phyloP scores from a whole-genome alignment of 2,329 filamentous ascomycete genomes.

The Trichoderma citrinoviride region DNA sequence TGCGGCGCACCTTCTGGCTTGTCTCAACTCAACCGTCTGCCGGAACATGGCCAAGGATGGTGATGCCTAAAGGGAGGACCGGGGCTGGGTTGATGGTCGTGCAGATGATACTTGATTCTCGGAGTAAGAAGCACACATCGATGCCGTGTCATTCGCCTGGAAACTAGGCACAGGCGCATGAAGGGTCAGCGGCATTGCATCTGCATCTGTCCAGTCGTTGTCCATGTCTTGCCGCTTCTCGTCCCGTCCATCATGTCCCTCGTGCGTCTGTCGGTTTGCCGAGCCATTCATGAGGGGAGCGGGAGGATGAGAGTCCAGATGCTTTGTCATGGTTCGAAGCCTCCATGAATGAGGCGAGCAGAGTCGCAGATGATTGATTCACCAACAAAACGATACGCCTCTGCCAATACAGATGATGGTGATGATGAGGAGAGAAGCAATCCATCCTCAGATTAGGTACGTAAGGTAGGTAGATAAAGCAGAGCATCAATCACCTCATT shows the following conservation, averaged over 20 bases:
- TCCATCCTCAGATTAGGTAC: not conserved
- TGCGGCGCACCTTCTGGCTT: constrained; percentile 2
- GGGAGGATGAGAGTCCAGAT: not conserved
- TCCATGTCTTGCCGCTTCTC: not conserved
- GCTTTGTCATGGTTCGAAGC: not conserved
- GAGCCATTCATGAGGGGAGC: not conserved
- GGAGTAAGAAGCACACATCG: not conserved
- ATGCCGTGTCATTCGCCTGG: not conserved
- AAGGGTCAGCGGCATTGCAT: constrained; percentile 5
- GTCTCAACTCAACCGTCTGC: not conserved
- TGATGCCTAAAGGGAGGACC: constrained; percentile 5
- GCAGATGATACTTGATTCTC: too few species aligned
- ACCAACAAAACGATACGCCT: too few species aligned
- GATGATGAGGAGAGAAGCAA: not conserved
- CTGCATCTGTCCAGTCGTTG: not conserved
- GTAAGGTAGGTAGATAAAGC: too few species aligned
- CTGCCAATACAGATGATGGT: too few species aligned
- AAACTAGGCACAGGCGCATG: not conserved
- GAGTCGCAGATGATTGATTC: too few species aligned
- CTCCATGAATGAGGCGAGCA: too few species aligned
- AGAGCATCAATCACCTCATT: not conserved
- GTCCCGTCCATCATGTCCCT: not conserved
- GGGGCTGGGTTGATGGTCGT: too few species aligned
- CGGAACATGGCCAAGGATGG: constrained; percentile 5
- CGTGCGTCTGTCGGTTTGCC: not conserved